These are phyloP conservation scores for Phellinidium pouzarii DNA, from an alignment of 1,284 basidiomycete genomes.

Conservation along the genomic window DNA sequence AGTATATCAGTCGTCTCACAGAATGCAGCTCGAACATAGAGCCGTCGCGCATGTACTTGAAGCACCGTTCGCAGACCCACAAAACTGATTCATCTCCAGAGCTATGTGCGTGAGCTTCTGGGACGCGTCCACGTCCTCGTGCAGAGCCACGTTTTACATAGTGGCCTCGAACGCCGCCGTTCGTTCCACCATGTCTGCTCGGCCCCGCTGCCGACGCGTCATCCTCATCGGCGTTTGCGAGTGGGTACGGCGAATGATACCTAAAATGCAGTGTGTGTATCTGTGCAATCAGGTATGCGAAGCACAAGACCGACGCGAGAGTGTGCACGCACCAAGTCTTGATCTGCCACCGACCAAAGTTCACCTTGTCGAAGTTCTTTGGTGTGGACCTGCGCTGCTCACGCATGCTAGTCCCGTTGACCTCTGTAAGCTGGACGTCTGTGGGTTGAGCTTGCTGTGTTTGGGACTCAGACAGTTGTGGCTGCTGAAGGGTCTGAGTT, in stretches of 20 bases:
- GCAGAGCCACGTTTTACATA: slow-evolving; percentile 1
- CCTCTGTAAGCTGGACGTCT: slow-evolving; percentile 36
- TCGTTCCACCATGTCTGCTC: neutral
- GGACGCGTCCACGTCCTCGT: neutral
- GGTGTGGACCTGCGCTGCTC: slow-evolving; percentile 60
- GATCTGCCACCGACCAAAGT: slow-evolving; percentile 71
- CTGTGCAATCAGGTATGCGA: neutral
- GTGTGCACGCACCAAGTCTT: slow-evolving; percentile 60
- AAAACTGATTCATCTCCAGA: slow-evolving; percentile 47
- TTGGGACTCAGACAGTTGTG: neutral
- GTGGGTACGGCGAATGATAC: slow-evolving; percentile 38
- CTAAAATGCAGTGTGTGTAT: slow-evolving; percentile 19
- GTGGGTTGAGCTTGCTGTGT: neutral
- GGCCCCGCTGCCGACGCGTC: slow-evolving; percentile 9
- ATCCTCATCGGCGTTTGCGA: slow-evolving; percentile 24
- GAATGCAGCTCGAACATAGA: slow-evolving; percentile 68
- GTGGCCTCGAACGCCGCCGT: neutral
- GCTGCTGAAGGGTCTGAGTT: neutral
- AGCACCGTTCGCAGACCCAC: slow-evolving; percentile 89
- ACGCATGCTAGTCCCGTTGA: slow-evolving; percentile 61
- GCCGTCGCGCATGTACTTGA: slow-evolving; percentile 90
- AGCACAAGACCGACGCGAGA: neutral
- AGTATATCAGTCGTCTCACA: slow-evolving; percentile 37
- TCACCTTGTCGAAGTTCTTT: slow-evolving; percentile 74
- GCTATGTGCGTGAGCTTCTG: neutral